Evolutionary conservation across 1,284 basidiomycete genomes (phyloP), one percentile per base, ranked within the genome.

Genomic region (Dichomitus squalens): DNA sequence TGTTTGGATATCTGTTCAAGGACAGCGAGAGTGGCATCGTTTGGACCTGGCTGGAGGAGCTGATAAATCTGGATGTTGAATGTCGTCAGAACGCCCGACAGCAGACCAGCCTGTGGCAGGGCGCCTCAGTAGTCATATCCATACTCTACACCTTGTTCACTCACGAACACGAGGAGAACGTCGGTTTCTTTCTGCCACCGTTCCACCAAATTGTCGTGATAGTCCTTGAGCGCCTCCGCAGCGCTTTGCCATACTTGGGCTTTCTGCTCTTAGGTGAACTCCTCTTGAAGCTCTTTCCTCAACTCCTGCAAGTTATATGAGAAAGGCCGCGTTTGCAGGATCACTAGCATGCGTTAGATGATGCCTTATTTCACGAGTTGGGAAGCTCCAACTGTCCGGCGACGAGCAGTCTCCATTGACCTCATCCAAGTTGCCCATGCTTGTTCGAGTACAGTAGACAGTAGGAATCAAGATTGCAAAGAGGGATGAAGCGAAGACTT

Each of bases 51-150:
- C 21, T 60, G 58, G 9, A 60, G 44, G 4, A 60, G 51, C 18
- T 49, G 47, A 31, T 57, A 60, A 0, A 52, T 50, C 27, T 53
- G 41, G 2, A 54, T 51, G 29, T 57, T 57, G 52, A 60, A 60
- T 3, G 58, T 50, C 2, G 58, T 60, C 3, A 60, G 31, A 7
- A 57, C 39, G 2, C 48, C 58, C 3, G 58, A 60, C 27, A 53
- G 53, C 25, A 60, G 36, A n/a, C 58, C 54, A 2, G 51, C 54
- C 58, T 60, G 25, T 31, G 11, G 29, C n/a, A 43, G 21, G 21
- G 23, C 7, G 21, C 41, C 7, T 43, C 5, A 18, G 11, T 8
- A 25, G n/a, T n/a, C 11, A 43, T 25, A 43, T 23, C 7, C 20
- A 7, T 14, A 43, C 7, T 6, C 7, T 6, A 39, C 7, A 39